A percentile compares a stretch with the other conserved stretches of the same genome.
Evolutionary conservation across 257 asterid genomes (phyloP).

Genomic region (Solanum chmielewskii): DNA sequence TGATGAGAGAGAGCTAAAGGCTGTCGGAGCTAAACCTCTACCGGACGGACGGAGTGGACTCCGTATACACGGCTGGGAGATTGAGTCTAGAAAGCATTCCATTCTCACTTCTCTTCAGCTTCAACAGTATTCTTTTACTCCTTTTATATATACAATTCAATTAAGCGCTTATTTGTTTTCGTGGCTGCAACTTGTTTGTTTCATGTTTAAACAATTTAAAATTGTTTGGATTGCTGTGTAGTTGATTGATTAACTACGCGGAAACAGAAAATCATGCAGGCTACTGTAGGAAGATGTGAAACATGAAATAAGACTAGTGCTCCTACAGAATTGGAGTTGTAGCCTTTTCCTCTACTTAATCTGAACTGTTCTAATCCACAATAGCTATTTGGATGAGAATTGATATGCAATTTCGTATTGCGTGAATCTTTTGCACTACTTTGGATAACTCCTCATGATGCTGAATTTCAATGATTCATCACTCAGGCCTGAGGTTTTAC

Average conservation of each 20-base stretch:
- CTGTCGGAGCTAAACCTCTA: conserved; percentile 33
- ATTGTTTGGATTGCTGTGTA: neutral
- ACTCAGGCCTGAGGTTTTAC: neutral
- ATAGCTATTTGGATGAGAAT: neutral
- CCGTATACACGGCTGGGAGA: conserved; percentile 53
- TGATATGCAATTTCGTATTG: neutral
- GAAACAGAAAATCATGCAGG: neutral
- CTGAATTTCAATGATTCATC: neutral
- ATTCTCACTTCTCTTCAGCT: conserved; percentile 70
- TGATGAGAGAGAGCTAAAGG: conserved; percentile 25
- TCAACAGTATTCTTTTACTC: conserved; percentile 30
- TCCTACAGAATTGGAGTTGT: neutral
- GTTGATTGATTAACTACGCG: neutral
- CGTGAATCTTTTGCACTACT: neutral
- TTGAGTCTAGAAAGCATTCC: conserved; percentile 72
- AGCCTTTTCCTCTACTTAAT: neutral
- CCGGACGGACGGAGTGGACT: conserved; percentile 28
- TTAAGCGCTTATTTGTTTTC: neutral
- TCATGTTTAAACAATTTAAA: neutral
- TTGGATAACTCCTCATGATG: neutral
- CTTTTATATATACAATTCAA: neutral
- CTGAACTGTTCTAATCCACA: neutral
- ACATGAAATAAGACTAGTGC: neutral
- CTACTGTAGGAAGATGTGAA: neutral
- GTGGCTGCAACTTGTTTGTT: neutral